Evolutionary conservation across 2,329 filamentous ascomycete genomes (phyloP).

Genomic region (Graphilbum ipis-grandicollis): DNA sequence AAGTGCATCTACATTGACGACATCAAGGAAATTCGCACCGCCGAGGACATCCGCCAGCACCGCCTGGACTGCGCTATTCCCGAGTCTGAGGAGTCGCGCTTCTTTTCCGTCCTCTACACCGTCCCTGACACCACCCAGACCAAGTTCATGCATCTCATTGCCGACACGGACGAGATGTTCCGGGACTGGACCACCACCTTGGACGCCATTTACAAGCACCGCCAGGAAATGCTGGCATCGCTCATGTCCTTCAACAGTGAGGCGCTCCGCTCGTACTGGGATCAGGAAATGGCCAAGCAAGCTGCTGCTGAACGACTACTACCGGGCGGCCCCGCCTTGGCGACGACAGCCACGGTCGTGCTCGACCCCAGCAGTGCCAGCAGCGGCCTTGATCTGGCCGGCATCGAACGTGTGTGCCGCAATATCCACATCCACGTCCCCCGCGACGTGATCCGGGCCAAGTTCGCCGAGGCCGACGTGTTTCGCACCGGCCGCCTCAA

Average conservation of each 20-base stretch:
- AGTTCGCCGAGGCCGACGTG: constrained; percentile 59
- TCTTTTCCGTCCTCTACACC: constrained; percentile 83
- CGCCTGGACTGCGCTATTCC: constrained; percentile 64
- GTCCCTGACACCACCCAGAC: constrained; percentile 63
- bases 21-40: constrained; percentile 76
- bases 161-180: constrained; percentile 54
- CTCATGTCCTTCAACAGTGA: constrained; percentile 72
- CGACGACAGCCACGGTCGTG: too few species aligned
- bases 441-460: constrained; percentile 50
- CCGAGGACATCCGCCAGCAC: constrained; percentile 73
- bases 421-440: constrained; percentile 86
- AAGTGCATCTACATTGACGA: constrained; percentile 92
- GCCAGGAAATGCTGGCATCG: constrained; percentile 80
- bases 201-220: constrained; percentile 67
- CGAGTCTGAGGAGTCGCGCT: constrained; percentile 49
- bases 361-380: too few species aligned
- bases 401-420: constrained; percentile 70
- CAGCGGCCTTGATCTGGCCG: constrained; percentile 51
- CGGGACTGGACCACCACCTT: constrained; percentile 71
- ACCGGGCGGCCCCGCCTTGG: not conserved
- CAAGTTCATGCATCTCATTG: constrained; percentile 79
- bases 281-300: constrained; percentile 60
- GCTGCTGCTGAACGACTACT: constrained; percentile 20
- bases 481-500: constrained; percentile 48
- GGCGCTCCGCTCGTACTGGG: constrained; percentile 73